These are phyloP conservation scores for Trichomonascus vanleenenianus DNA, from an alignment of 805 yeast species.

Conservation along the genomic window DNA sequence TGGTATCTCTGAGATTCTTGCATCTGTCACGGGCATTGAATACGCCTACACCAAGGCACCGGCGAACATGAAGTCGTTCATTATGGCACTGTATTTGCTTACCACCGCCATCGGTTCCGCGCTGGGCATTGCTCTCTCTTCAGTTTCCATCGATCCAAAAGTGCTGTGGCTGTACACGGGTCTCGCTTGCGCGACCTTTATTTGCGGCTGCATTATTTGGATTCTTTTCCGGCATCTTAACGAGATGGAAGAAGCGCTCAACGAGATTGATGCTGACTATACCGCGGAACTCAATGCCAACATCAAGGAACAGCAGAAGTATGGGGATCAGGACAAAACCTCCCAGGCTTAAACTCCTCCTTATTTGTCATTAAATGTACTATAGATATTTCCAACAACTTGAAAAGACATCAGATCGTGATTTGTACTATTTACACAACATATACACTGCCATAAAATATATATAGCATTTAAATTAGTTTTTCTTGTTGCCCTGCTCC, in stretches of 20 bases:
- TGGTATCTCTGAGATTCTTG: conserved; percentile 70
- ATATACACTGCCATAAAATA: not conserved
- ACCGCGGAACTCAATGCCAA: conserved; percentile 23
- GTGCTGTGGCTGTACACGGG: conserved; percentile 63
- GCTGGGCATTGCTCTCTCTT: conserved; percentile 61
- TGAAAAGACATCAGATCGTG: not conserved
- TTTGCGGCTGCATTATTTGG: conserved; percentile 60
- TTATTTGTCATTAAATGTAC: not conserved
- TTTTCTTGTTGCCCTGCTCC: conserved; percentile 3
- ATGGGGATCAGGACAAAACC: not conserved
- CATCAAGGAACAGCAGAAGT: conserved; percentile 7
- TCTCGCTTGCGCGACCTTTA: conserved; percentile 48
- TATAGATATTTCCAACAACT: not conserved
- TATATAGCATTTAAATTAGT: not conserved
- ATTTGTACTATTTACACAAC: not conserved
- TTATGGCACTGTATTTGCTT: conserved; percentile 54
- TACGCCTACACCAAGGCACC: conserved; percentile 84
- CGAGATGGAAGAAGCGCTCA: conserved; percentile 48
- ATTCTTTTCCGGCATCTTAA: conserved; percentile 47
- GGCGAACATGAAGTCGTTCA: conserved; percentile 53
- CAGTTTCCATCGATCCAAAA: conserved; percentile 62
- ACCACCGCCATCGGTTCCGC: conserved; percentile 76
- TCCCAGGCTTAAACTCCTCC: not conserved
- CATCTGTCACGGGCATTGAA: conserved; percentile 75
- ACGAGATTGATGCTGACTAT: conserved; percentile 39